Percentiles rank a stretch among this genome's conserved stretches.
These are phyloP conservation scores for Podaxis carcinomalis DNA, from an alignment of 768 basidiomycete species.

Conservation along the genomic window DNA sequence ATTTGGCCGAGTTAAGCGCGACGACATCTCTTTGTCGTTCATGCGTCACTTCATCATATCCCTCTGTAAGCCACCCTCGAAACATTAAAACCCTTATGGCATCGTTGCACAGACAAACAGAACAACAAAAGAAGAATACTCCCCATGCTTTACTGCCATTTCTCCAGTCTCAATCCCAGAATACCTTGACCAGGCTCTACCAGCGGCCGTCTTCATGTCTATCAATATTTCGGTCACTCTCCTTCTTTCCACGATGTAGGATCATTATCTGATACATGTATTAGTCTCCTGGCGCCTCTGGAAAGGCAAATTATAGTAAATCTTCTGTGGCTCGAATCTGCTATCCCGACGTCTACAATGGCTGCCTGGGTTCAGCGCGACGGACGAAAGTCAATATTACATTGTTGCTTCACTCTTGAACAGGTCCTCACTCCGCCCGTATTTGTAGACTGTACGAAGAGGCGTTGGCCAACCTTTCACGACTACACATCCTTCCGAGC, in stretches of 20 bases:
- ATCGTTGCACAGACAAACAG: slow-evolving; percentile 22
- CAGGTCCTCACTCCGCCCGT: slow-evolving; percentile 13
- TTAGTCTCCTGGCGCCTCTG: slow-evolving; percentile 69
- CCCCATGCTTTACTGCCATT: slow-evolving; percentile 69
- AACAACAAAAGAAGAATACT: slow-evolving; percentile 27
- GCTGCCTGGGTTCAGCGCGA: slow-evolving; percentile 73
- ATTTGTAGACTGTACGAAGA: slow-evolving; percentile 62
- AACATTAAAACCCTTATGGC: slow-evolving; percentile 19
- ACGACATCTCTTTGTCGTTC: not conserved
- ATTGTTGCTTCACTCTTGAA: not conserved
- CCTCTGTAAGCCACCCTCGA: slow-evolving; percentile 20
- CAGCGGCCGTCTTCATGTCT: slow-evolving; percentile 85
- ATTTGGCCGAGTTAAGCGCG: not conserved
- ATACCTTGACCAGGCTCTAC: slow-evolving; percentile 73
- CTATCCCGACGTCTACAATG: slow-evolving; percentile 65
- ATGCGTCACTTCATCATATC: not conserved
- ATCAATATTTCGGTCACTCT: slow-evolving; percentile 75
- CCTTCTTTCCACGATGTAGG: slow-evolving; percentile 10
- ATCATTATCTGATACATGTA: slow-evolving; percentile 16
- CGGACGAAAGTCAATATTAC: slow-evolving; percentile 53
- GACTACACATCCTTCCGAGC: slow-evolving; percentile 66
- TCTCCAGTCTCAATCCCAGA: slow-evolving; percentile 76
- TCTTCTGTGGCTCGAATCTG: slow-evolving; percentile 81
- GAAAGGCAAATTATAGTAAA: slow-evolving; percentile 87
- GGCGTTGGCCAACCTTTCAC: slow-evolving; percentile 57